Conservation (phyloP, 2,329 filamentous ascomycete genomes). For the Aureobasidium lini region DNA sequence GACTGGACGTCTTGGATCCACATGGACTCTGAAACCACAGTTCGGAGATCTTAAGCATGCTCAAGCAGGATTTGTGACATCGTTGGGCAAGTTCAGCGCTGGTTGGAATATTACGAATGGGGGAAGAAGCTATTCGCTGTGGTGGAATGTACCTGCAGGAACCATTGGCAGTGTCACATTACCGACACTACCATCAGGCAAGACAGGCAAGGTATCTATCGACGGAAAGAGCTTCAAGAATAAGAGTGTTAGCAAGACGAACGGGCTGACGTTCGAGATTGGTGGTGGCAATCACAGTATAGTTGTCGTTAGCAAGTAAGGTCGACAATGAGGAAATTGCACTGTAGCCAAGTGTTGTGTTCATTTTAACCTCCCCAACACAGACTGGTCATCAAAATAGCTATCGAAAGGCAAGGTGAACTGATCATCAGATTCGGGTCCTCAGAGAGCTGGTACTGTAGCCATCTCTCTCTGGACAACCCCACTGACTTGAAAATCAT, state of each 20-base stretch:
- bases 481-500: too few species aligned
- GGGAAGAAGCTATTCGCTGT: slow-evolving; percentile 17
- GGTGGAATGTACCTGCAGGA: slow-evolving; percentile 24
- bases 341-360: too few species aligned
- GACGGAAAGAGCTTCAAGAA: slow-evolving; percentile 10
- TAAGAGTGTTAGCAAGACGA: not conserved
- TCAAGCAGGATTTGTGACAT: slow-evolving; percentile 40
- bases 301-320: not conserved
- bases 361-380: too few species aligned
- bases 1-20: slow-evolving; percentile 31
- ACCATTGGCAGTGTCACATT: slow-evolving; percentile 27
- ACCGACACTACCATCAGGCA: slow-evolving; percentile 16
- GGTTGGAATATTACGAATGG: slow-evolving; percentile 25
- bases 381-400: too few species aligned
- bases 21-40: slow-evolving; percentile 39
- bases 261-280: not conserved
- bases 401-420: too few species aligned
- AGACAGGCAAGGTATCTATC: slow-evolving; percentile 2
- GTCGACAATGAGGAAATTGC: too few species aligned
- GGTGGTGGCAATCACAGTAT: slow-evolving; percentile 2
- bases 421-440: too few species aligned
- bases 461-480: too few species aligned
- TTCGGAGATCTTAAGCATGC: slow-evolving; percentile 37
- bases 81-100: slow-evolving; percentile 35
- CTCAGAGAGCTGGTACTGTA: too few species aligned